phyloP scores from a whole-genome alignment of 257 asterid genomes.

The Capsicum chinense region DNA sequence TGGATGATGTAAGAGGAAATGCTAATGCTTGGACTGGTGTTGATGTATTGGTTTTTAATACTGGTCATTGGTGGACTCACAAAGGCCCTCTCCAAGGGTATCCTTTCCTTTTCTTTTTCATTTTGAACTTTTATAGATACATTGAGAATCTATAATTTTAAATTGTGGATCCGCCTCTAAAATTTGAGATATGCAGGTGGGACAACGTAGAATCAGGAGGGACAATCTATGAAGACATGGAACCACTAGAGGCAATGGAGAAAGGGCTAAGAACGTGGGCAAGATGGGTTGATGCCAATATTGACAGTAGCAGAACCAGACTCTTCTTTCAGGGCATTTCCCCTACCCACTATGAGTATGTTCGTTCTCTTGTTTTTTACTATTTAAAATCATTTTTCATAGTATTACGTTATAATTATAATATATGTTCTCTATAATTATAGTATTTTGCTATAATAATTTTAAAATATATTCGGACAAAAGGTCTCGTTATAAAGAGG shows the following conservation, averaged over 20 bases:
- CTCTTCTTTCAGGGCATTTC: constrained; percentile 90
- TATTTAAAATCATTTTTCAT: too few species aligned
- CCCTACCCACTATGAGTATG: constrained; percentile 91
- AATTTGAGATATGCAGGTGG: constrained; percentile 62
- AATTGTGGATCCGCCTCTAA: not conserved
- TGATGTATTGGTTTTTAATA: constrained; percentile 85
- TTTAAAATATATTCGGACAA: too few species aligned
- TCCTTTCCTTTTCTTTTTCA: not conserved
- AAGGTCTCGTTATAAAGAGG: too few species aligned
- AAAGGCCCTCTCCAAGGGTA: constrained; percentile 90
- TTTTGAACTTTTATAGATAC: not conserved
- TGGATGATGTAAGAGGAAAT: constrained; percentile 81
- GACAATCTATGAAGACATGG: constrained; percentile 70
- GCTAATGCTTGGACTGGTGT: constrained; percentile 80
- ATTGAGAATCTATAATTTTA: not conserved
- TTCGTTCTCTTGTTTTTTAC: not conserved
- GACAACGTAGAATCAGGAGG: constrained; percentile 87
- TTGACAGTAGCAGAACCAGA: constrained; percentile 61
- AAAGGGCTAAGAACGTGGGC: constrained; percentile 91
- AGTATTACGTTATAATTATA: too few species aligned
- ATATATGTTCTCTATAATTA: too few species aligned
- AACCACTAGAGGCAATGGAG: constrained; percentile 68
- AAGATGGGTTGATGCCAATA: constrained; percentile 72
- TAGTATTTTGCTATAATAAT: too few species aligned
- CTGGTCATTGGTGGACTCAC: constrained; percentile 99